Conservation (phyloP, 1,139 yeast species). For the Suhomyces wounanorum region DNA sequence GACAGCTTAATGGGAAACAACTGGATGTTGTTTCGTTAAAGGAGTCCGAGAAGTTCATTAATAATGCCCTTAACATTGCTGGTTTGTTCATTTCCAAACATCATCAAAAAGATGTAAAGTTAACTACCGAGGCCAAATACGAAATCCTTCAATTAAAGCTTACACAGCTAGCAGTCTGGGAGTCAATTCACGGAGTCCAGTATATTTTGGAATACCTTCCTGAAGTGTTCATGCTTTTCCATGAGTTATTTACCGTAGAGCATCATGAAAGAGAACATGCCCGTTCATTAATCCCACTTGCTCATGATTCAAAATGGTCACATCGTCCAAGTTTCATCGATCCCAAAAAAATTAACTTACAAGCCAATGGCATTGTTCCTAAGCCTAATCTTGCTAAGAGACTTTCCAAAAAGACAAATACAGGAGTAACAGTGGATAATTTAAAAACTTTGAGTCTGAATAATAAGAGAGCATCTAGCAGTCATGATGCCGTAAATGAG, state of each 20-base stretch:
- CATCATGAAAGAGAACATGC: slow-evolving; percentile 12
- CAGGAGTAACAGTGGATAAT: slow-evolving; percentile 3
- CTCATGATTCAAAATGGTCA: slow-evolving; percentile 38
- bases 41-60: slow-evolving; percentile 43
- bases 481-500: slow-evolving; percentile 3
- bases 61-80: slow-evolving; percentile 47
- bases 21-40: neutral
- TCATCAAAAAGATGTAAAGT: slow-evolving; percentile 28
- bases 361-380: neutral
- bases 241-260: slow-evolving; percentile 51
- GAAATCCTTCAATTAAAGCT: slow-evolving; percentile 70
- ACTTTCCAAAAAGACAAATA: slow-evolving; percentile 7
- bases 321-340: slow-evolving; percentile 52
- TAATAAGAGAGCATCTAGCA: neutral
- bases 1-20: neutral
- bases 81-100: slow-evolving; percentile 39
- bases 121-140: slow-evolving; percentile 46
- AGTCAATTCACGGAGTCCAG: slow-evolving; percentile 60
- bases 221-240: slow-evolving; percentile 64
- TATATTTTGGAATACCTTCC: slow-evolving; percentile 66
- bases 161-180: slow-evolving; percentile 73
- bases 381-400: slow-evolving; percentile 7
- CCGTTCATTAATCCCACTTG: slow-evolving; percentile 11
- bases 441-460: slow-evolving; percentile 6
- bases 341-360: slow-evolving; percentile 20